Conservation (phyloP, 148 eudicot species). For the Chenopodium suecicum region DNA sequence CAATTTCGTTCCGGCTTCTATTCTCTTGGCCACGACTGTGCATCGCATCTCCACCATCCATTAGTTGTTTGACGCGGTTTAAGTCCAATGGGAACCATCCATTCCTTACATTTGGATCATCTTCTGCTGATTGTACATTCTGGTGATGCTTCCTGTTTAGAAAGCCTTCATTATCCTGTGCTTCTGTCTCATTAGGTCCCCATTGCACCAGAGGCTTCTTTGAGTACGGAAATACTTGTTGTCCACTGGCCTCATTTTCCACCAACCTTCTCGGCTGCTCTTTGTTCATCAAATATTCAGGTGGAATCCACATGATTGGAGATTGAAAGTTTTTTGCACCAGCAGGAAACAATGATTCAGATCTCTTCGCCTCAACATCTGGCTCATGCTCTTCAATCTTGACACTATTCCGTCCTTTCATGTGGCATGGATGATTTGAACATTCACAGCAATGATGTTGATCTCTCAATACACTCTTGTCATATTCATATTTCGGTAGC, state of each 20-base stretch:
- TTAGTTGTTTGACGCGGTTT: slow-evolving; percentile 25
- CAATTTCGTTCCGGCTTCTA: slow-evolving; percentile 21
- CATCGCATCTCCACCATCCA: slow-evolving; percentile 34
- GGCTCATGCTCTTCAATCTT: slow-evolving; percentile 56
- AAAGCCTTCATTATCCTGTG: slow-evolving; percentile 7
- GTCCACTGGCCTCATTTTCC: slow-evolving; percentile 7
- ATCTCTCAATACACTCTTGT: slow-evolving; percentile 32
- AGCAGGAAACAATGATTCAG: slow-evolving; percentile 40
- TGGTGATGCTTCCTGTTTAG: slow-evolving; percentile 19
- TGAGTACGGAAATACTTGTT: not conserved
- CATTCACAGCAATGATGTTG: slow-evolving; percentile 61
- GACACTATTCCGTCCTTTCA: slow-evolving; percentile 37
- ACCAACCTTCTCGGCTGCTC: slow-evolving; percentile 23
- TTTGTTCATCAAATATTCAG: slow-evolving; percentile 29
- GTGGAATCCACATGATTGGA: slow-evolving; percentile 58
- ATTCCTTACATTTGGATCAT: slow-evolving; percentile 25
- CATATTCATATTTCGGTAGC: slow-evolving; percentile 50
- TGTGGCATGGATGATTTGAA: slow-evolving; percentile 32
- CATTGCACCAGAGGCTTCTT: slow-evolving; percentile 6
- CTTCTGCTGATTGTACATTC: slow-evolving; percentile 11
- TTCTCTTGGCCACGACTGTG: slow-evolving; percentile 19
- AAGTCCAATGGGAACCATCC: slow-evolving; percentile 48
- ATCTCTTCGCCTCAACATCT: slow-evolving; percentile 29
- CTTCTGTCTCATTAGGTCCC: slow-evolving; percentile 12
- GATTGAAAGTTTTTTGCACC: slow-evolving; percentile 20